Base-by-base conservation (phyloP, 139 green algal species). In the Desmodesmus armatus region DNA sequence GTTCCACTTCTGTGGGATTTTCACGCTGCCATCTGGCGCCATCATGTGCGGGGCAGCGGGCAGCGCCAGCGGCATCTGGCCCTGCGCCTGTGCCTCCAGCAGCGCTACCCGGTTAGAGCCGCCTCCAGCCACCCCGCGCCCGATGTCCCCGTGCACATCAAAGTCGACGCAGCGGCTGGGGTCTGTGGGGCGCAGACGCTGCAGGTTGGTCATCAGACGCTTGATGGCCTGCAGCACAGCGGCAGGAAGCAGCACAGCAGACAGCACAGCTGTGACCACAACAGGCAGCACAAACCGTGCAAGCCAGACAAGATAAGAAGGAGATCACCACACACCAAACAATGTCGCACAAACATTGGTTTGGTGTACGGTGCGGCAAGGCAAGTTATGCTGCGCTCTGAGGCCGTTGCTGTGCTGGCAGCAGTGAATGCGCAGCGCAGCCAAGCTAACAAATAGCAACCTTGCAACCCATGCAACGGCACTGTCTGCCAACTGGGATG, bases 161-260 rank as follows among this genome's bases (percentile, higher is more conserved):
- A 98, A 98, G 84, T 98, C 94, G 2, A 96, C 91, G 33, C 79
- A 95, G 62, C 95, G 92, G 2, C 91, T 96, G 41, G 96, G 96
- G 73, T 98, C 95, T 5, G 95, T 97, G 17, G 96, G 96, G 82
- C 95, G 94, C 0, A 92, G 85, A 23, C 96, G 88, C 91, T 98
- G 96, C 75, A 95, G 87, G 31, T 94, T 95, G 29, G 94, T 97
- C 72, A 98, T 95, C 29, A 99, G 84, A 17, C 96, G 91, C 88
- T 98, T 98, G 17, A 98, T 84, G n/a, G 88, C 93, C 88, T 97
- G 89, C 43, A 69, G 62, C 62, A 71, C 62, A 15, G 21, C 51
- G 1, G n/a, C n/a, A n/a, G n/a, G n/a, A n/a, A 17, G 27, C 60
- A 70, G n/a, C 27, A 70, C 27, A 35, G n/a, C 27, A 35, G 11